Base-by-base conservation (phyloP, 768 basidiomycete genomes). In the Xanthoconium purpureum region DNA sequence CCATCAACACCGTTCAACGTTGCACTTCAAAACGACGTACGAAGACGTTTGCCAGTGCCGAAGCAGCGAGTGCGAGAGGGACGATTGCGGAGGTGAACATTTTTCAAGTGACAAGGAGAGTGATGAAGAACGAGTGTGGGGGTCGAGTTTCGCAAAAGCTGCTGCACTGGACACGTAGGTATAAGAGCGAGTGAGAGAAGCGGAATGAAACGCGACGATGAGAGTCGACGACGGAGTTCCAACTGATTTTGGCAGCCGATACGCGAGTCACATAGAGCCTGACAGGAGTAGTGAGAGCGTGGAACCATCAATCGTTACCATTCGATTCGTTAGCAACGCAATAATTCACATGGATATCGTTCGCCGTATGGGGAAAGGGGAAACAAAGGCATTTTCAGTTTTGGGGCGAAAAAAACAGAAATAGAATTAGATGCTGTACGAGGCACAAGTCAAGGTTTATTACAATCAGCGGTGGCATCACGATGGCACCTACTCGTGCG, bases 31-130 rank as follows among this genome's bases (percentile, higher is more conserved):
- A 46, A 37, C 44, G 50, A 76, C 80, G 42, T 65, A 88, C 87
- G 60, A 76, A 84, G 60, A 87, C 74, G 47, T 64, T 81, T 45
- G 83, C 87, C 50, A 83, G 68, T 29, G 80, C 78, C 44, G 83
- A 78, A 33, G 80, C 74, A 51, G 80, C 75, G 56, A 84, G 72
- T 54, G 78, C 77, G 59, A 87, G 76, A 57, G 80, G 60, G 58
- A 83, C 61, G 59, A 84, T 40, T 50, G 72, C 62, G 50, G 80
- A 74, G 56, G 74, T 63, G 72, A 87, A 78, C 84, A 87, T 86
- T 68, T 67, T 73, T 32, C 24, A 24, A 6, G 7, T 10, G 29
- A 42, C 18, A 61, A 52, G 1, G 68, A 70, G 38, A 12, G 68
- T 42, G 28, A 18, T 55, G 47, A 7, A 40, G 59, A 72, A 66